Evolutionary conservation across 1,284 basidiomycete genomes (phyloP), one percentile per base, ranked within the genome.

Genomic region (Coniophora puteana): DNA sequence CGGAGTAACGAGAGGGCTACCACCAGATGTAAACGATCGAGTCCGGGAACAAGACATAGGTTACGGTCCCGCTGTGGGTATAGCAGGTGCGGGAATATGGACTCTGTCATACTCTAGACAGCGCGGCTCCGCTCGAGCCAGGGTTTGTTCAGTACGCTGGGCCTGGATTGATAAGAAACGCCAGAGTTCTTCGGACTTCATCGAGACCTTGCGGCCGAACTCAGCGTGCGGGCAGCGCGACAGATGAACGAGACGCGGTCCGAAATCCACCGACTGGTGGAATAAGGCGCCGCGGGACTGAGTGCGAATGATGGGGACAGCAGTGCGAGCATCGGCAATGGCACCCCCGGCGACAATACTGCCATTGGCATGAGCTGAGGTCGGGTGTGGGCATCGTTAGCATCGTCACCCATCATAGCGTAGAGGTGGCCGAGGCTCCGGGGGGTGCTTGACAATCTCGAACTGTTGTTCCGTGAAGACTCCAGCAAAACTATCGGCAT

Each of bases 391-490:
- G 87, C 87, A 52, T 90, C 87, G 65, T 90, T 90, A 62, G 86
- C 88, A 78, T 88, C 87, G 60, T 90, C 87, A 76, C 87, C 87
- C 62, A 88, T 89, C 83, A 84, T 86, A 52, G 83, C 81, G 53
- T 78, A 82, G 43, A 85, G 62, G 64, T 85, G 83, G 48, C 83
- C 83, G 49, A 89, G 82, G 59, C 77, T 83, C 64, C 90, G n/a
- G 88, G 44, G 90, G 81, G 57, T 84, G 83, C 76, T 90, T 89
- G 71, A 98, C 78, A 37, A 80, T 80, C 54, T 80, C 78, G 44
- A 78, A 90, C 76, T 90, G 89, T 81, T 88, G 84, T 68, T 89
- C 88, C 55, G 88, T 87, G 84, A 89, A 90, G 56, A 90, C 88
- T 63, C 86, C 87, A 46, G 88, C 88, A 64, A 89, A 89, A 50